These are phyloP conservation scores for Penicillium canariense DNA, from an alignment of 495 filamentous ascomycete genomes.

Conservation along the genomic window DNA sequence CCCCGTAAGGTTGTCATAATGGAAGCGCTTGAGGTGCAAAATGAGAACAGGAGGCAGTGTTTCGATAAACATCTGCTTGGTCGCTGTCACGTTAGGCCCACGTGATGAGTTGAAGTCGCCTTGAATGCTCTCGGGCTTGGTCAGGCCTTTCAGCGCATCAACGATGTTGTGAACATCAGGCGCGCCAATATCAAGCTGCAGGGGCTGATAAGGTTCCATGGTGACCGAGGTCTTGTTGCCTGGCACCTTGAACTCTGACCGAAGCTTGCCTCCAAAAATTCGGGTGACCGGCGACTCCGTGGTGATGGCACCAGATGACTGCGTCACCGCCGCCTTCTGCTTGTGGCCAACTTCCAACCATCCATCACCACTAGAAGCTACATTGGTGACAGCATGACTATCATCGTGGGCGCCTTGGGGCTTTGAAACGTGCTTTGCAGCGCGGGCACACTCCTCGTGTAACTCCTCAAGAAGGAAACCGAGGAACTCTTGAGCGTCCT, in stretches of 20 bases:
- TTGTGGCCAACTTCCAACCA: conserved; percentile 96
- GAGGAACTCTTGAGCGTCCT: conserved; percentile 97
- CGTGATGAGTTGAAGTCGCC: conserved; percentile 84
- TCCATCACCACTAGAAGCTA: conserved; percentile 54
- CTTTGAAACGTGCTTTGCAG: conserved; percentile 57
- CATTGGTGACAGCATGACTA: conserved; percentile 22
- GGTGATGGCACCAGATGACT: conserved; percentile 74
- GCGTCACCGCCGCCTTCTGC: conserved; percentile 81
- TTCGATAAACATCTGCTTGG: conserved; percentile 94
- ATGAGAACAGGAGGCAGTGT: conserved; percentile 89
- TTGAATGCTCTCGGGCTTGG: conserved; percentile 76
- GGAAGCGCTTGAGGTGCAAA: conserved; percentile 94
- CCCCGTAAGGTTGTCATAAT: conserved; percentile 80
- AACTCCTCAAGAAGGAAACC: conserved; percentile 90
- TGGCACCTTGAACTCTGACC: conserved; percentile 84
- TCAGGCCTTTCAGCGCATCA: conserved; percentile 84
- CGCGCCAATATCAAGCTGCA: conserved; percentile 91
- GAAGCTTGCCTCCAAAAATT: conserved; percentile 89
- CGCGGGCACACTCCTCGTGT: conserved; percentile 84
- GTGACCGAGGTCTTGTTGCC: conserved; percentile 89
- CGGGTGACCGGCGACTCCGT: conserved; percentile 82
- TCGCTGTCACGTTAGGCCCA: conserved; percentile 72
- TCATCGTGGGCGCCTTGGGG: conserved; percentile 43
- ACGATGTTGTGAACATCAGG: conserved; percentile 83
- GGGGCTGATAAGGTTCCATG: conserved; percentile 86